Evolutionary conservation across 805 yeast genomes (phyloP), one percentile per base, ranked within the genome.

Genomic region (Metschnikowia lunata): DNA sequence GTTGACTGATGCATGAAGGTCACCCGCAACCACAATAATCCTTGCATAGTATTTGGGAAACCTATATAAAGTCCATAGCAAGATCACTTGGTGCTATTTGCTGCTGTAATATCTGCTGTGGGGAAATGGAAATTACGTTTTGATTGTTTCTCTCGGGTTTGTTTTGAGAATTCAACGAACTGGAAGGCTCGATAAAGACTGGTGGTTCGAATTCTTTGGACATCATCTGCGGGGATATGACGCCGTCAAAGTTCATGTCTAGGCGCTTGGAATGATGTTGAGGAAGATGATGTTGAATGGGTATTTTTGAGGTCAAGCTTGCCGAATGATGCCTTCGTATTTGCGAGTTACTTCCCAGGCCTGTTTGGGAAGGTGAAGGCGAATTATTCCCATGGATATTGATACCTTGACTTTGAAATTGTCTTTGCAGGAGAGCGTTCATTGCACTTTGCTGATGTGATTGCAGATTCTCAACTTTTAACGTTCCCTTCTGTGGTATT

Each of bases 51-150:
- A 10, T 29, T 29, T 10, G n/a, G n/a, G 7, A 37, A 34, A 47
- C 11, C 34, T 59, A 55, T 40, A 66, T 61, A 36, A 67, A 59
- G 30, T 65, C 69, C 58, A 65, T 40, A 52, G 47, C 36, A 15
- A 47, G 33, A 23, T 49, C 53, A 27, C 36, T 43, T 13, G 40
- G 45, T 23, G 50, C 51, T 11, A 43, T 49, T 45, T 59, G 60
- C 51, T 62, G 71, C 52, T 57, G 71, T 36, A 65, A 58, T 10
- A 69, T 57, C 42, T 68, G 72, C 47, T 67, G 74, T 3, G 74
- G 73, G 1, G 73, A 67, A 15, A 69, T 61, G 7, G 61, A 51
- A 53, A 44, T 52, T 34, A 38, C 34, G 5, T 18, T 18, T 18
- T 18, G 23, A 18, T 3, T 18, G 23, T 18, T 18, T 18, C 23